Conservation (phyloP, 495 filamentous ascomycete genomes). For the Penicillium antarcticum region DNA sequence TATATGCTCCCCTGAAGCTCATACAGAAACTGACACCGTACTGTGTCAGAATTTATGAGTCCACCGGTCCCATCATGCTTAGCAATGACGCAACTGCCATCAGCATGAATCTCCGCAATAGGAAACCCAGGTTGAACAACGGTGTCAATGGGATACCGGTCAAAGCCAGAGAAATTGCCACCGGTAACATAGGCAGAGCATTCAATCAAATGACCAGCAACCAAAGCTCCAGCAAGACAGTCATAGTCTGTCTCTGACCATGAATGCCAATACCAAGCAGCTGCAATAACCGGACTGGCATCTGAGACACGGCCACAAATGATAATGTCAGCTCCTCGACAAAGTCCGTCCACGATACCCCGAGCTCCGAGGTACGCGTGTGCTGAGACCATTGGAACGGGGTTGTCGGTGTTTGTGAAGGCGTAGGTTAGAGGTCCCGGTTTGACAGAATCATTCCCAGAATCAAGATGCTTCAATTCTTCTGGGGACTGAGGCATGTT, state of each 20-base stretch:
- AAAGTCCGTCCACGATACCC: slow-evolving; percentile 42
- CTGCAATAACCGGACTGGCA: slow-evolving; percentile 46
- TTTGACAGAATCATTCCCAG: slow-evolving; percentile 14
- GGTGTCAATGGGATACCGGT: slow-evolving; percentile 20
- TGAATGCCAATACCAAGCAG: slow-evolving; percentile 44
- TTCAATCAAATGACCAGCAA: slow-evolving; percentile 52
- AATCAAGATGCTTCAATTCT: slow-evolving; percentile 37
- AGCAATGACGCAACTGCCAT: slow-evolving; percentile 29
- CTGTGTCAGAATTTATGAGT: slow-evolving; percentile 34
- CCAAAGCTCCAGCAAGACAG: slow-evolving; percentile 38
- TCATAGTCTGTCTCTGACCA: slow-evolving; percentile 40
- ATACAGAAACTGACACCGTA: slow-evolving; percentile 52
- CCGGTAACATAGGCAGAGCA: slow-evolving; percentile 51
- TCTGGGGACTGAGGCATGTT: slow-evolving; percentile 24
- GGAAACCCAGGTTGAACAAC: slow-evolving; percentile 35
- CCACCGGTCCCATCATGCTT: slow-evolving; percentile 25
- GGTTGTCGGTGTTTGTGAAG: slow-evolving; percentile 13
- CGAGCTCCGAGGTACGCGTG: slow-evolving; percentile 44
- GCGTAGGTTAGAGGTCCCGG: slow-evolving; percentile 17
- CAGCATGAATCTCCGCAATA: slow-evolving; percentile 34
- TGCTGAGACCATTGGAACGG: slow-evolving; percentile 27
- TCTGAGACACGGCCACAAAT: slow-evolving; percentile 52
- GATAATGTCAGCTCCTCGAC: slow-evolving; percentile 49
- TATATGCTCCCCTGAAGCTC: slow-evolving; percentile 55
- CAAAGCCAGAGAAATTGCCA: slow-evolving; percentile 52